Evolutionary conservation across 495 filamentous ascomycete species (phyloP).

Genomic region (Annulohypoxylon nitens): DNA sequence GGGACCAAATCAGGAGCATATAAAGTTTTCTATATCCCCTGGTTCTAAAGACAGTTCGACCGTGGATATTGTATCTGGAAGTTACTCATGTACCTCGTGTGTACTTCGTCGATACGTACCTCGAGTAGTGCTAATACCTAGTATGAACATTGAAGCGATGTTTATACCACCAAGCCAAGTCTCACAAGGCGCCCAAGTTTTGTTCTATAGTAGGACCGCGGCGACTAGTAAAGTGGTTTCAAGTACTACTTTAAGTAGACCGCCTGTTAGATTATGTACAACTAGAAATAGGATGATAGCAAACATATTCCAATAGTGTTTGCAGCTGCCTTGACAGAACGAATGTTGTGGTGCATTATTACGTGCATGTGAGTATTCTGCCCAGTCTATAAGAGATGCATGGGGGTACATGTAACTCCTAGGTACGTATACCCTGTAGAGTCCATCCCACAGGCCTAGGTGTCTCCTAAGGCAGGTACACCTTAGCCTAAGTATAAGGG

Average conservation of each 20-base stretch:
- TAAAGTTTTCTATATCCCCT: background rate
- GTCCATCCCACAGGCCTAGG: background rate
- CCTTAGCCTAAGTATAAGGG: conserved; percentile 23
- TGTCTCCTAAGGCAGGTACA: background rate
- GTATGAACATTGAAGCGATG: background rate
- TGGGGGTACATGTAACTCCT: conserved; percentile 4
- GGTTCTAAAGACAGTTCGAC: background rate
- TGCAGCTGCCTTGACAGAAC: conserved; percentile 3
- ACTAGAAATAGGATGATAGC: conserved; percentile 12
- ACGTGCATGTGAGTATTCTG: conserved; percentile 6
- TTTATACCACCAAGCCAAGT: background rate
- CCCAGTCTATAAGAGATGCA: background rate
- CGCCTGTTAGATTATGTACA: conserved; percentile 21
- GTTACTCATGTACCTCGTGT: background rate
- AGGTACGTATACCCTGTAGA: conserved; percentile 9
- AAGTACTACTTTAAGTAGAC: conserved; percentile 27
- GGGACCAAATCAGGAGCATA: background rate
- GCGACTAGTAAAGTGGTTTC: conserved; percentile 16
- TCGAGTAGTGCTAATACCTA: background rate
- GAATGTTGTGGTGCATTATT: conserved; percentile 10
- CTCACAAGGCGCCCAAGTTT: conserved; percentile 1
- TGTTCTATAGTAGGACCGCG: conserved; percentile 21
- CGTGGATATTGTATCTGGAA: background rate
- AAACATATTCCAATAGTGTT: conserved; percentile 27
- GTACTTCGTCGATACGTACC: background rate